A percentile compares a stretch with the other conserved stretches of the same genome.
Conservation (phyloP, 805 yeast genomes). For the Candida morakotiae region DNA sequence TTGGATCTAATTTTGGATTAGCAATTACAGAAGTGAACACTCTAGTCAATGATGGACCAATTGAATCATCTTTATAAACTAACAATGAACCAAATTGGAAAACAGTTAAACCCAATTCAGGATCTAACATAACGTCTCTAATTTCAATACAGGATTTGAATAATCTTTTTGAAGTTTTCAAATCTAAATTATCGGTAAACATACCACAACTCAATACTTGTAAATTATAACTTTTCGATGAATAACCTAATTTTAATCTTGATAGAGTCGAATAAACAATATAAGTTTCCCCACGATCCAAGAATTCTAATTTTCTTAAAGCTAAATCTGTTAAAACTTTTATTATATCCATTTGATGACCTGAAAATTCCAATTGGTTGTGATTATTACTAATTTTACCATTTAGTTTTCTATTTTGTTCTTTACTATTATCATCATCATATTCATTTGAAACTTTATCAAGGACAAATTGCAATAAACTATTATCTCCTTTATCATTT, state of each 20-base stretch:
- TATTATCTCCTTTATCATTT: conserved; percentile 12
- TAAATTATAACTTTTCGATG: conserved; percentile 51
- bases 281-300: conserved; percentile 57
- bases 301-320: conserved; percentile 35
- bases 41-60: conserved; percentile 37
- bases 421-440: conserved; percentile 10
- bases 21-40: conserved; percentile 53
- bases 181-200: conserved; percentile 40
- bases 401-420: conserved; percentile 15
- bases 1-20: conserved; percentile 44
- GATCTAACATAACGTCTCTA: conserved; percentile 51
- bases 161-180: conserved; percentile 39
- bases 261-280: conserved; percentile 48
- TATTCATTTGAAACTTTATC: conserved; percentile 18
- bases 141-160: conserved; percentile 51
- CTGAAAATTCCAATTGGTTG: conserved; percentile 17
- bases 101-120: conserved; percentile 46
- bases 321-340: conserved; percentile 29
- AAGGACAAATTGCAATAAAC: conserved; percentile 28
- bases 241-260: conserved; percentile 47
- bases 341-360: conserved; percentile 22
- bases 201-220: conserved; percentile 61
- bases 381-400: background rate
- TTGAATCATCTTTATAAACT: conserved; percentile 36
- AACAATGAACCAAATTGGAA: conserved; percentile 56